Base-by-base conservation (phyloP, 495 filamentous ascomycete species). In the Jackrogersella minutella region DNA sequence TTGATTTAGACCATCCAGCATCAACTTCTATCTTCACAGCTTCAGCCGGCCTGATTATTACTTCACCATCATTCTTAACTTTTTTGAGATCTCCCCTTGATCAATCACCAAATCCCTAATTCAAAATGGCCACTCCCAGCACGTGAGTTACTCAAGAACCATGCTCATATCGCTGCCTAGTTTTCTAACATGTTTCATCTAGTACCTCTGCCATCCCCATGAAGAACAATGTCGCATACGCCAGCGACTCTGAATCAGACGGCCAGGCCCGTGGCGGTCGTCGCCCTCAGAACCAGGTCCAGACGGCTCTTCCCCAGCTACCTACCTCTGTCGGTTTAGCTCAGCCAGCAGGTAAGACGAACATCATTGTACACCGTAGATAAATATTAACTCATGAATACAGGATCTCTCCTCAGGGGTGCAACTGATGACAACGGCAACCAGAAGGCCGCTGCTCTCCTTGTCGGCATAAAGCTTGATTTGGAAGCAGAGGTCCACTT, bases 391-490 rank as follows among this genome's bases (percentile, higher is more conserved):
- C 21, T 30, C 16, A 7, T 14, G 4, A 2, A 21, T 30, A 33
- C 26, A 76, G 77, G 76, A 14, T 53, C 60, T 37, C 70, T 81
- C 13, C 65, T 81, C 14, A 76, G 73, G 64, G 79, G 79, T 13
- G 74, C 79, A 0, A 73, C 71, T 41, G 78, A 81, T 50, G 77
- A 80, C 8, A 50, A 80, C 30, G 79, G 79, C 33, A 76, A 79
- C 57, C 73, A 79, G 53, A 80, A 78, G 62, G 57, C 75, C 31
- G 77, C 79, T 2, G 78, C 76, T 17, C 72, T 81, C 19, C 69
- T 78, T 22, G 73, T 81, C 50, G 79, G 79, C 36, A 81, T 81
- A 66, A 81, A 81, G 73, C 75, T 81, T 31, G 79, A 81, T 66
- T 52, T 81, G 22, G 79, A 81, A 50, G 79, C 79, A 2, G 79